phyloP scores from a whole-genome alignment of 129 eudicot genomes.

The Lactuca saligna region DNA sequence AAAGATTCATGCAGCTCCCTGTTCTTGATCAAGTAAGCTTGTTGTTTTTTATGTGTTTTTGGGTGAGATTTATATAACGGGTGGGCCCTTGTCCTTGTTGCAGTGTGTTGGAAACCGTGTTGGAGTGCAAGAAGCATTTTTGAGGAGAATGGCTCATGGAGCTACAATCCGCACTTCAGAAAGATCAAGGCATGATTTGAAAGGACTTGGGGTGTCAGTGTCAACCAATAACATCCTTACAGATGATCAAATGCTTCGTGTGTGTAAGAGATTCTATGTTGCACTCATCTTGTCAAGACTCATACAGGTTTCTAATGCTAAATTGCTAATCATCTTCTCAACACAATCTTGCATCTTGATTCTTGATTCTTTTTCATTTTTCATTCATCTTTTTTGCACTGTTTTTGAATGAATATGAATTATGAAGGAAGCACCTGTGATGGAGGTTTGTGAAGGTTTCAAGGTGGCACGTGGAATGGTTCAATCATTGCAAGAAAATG shows the following conservation, averaged over 20 bases:
- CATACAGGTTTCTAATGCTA: constrained; percentile 63
- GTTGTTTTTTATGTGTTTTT: constrained; percentile 1
- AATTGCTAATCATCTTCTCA: not conserved
- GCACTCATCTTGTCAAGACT: constrained; percentile 88
- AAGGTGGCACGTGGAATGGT: constrained; percentile 99
- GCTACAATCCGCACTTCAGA: constrained; percentile 65
- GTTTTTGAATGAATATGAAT: constrained; percentile 12
- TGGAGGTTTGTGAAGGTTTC: constrained; percentile 82
- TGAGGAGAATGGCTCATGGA: constrained; percentile 98
- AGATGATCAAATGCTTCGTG: constrained; percentile 86
- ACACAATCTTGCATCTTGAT: constrained; percentile 1
- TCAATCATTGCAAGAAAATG: constrained; percentile 95
- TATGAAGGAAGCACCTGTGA: constrained; percentile 78
- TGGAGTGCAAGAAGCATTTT: constrained; percentile 90
- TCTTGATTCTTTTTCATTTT: not conserved
- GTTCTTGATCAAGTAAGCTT: constrained; percentile 76
- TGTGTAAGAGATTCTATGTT: constrained; percentile 85
- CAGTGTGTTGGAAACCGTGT: constrained; percentile 96
- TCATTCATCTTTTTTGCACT: not conserved
- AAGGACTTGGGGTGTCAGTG: constrained; percentile 45
- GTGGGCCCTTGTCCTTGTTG: constrained; percentile 14
- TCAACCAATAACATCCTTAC: constrained; percentile 53
- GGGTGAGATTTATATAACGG: not conserved
- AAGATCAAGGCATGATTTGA: constrained; percentile 49
- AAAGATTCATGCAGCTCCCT: constrained; percentile 83